Evolutionary conservation across 306 rosid genomes (phyloP).

Genomic region (Prinsepia uniflora): DNA sequence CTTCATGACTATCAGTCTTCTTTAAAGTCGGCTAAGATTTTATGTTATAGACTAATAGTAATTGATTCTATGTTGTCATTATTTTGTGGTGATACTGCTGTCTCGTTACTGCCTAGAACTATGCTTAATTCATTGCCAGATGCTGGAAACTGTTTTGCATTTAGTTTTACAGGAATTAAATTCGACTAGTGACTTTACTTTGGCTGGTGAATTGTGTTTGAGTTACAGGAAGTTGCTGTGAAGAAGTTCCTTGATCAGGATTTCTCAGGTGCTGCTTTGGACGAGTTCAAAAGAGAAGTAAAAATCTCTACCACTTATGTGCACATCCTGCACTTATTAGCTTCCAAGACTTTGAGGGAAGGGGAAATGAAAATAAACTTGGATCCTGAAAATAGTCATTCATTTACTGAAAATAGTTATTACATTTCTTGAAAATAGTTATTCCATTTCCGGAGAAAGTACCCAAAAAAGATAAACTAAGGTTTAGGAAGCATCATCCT

Average conservation of each 20-base stretch:
- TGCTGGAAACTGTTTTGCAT: background rate
- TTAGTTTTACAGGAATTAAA: background rate
- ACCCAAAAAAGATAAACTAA: too few species aligned
- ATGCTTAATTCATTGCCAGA: background rate
- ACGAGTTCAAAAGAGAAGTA: slow-evolving; percentile 99
- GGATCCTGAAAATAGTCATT: background rate
- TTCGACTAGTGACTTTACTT: slow-evolving; percentile 7
- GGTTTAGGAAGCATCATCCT: too few species aligned
- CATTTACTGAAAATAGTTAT: too few species aligned
- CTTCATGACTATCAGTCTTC: background rate
- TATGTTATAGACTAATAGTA: background rate
- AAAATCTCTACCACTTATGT: slow-evolving; percentile 29
- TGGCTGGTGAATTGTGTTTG: slow-evolving; percentile 34
- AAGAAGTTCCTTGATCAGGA: slow-evolving; percentile 99
- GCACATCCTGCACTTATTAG: slow-evolving; percentile 18
- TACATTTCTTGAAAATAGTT: too few species aligned
- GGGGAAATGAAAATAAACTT: slow-evolving; percentile 6
- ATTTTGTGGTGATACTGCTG: background rate
- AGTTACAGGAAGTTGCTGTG: slow-evolving; percentile 94
- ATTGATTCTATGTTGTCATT: background rate
- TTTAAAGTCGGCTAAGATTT: background rate
- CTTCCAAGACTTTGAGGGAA: slow-evolving; percentile 14
- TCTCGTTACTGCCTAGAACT: background rate
- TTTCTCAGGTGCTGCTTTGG: slow-evolving; percentile 97
- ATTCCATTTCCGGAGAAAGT: too few species aligned